phyloP scores from a whole-genome alignment of 2,329 filamentous ascomycete genomes.

The Sclerotiophoma versabilis region DNA sequence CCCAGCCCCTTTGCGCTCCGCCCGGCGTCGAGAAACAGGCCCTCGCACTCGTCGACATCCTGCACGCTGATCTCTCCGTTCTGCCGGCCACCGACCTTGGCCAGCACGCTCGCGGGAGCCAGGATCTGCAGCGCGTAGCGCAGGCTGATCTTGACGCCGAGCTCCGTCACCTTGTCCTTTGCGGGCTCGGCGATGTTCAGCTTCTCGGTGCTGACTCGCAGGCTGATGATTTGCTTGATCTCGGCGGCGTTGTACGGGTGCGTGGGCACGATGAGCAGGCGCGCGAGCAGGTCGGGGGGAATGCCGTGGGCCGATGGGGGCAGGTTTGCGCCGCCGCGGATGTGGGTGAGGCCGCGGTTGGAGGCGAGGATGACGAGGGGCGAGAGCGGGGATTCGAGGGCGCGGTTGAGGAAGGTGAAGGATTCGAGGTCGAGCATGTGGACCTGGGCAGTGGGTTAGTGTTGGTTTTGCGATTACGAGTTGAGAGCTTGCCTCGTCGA shows the following conservation, averaged over 20 bases:
- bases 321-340: constrained; percentile 78
- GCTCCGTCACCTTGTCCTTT: constrained; percentile 83
- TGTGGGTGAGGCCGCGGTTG: constrained; percentile 91
- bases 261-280: constrained; percentile 94
- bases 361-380: constrained; percentile 98
- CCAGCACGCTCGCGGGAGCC: constrained; percentile 88
- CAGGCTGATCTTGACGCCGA: constrained; percentile 88
- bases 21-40: constrained; percentile 57
- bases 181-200: constrained; percentile 82
- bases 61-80: constrained; percentile 58
- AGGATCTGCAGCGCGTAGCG: constrained; percentile 93
- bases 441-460: constrained; percentile 63
- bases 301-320: constrained; percentile 83
- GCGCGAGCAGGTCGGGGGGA: constrained; percentile 89
- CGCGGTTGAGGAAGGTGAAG: constrained; percentile 98
- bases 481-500: constrained; percentile 78
- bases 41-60: constrained; percentile 62
- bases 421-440: constrained; percentile 99
- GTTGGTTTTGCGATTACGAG: constrained; percentile 26
- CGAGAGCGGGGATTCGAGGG: constrained; percentile 92
- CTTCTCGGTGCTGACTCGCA: constrained; percentile 82
- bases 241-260: constrained; percentile 87
- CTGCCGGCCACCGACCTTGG: constrained; percentile 67
- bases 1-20: constrained; percentile 53
- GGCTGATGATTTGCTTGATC: constrained; percentile 89